Conservation (phyloP, 108 stramenopile genomes). For the Nitzschia sp. region DNA sequence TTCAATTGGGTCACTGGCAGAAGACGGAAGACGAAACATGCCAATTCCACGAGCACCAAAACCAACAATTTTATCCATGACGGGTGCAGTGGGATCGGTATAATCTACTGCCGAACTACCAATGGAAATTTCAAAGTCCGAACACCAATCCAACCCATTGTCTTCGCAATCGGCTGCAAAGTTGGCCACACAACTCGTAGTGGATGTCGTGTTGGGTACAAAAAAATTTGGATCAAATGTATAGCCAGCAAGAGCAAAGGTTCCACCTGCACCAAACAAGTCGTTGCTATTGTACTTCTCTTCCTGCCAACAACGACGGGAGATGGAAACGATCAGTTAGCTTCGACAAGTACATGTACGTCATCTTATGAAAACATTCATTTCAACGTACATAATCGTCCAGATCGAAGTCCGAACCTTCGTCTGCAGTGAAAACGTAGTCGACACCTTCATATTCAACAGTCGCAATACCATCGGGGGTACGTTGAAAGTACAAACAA, state of each 20-base stretch:
- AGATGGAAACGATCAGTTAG: too few relatives aligned
- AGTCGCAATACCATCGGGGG: constrained; percentile 42
- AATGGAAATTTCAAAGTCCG: constrained; percentile 37
- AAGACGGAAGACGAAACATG: constrained; percentile 26
- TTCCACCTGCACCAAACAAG: too few relatives aligned
- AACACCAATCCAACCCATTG: constrained; percentile 32
- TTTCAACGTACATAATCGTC: constrained; percentile 43
- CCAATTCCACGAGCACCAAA: constrained; percentile 49
- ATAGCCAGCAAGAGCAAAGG: too few relatives aligned
- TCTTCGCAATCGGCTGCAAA: constrained; percentile 45
- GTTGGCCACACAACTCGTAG: constrained; percentile 29
- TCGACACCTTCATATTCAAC: constrained; percentile 35
- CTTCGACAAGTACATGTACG: too few relatives aligned
- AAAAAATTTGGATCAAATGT: constrained; percentile 22
- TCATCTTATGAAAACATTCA: constrained; percentile 29
- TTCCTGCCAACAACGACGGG: too few relatives aligned
- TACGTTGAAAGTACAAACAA: constrained; percentile 25
- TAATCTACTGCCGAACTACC: constrained; percentile 45
- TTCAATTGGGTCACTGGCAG: neutral
- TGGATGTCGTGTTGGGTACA: constrained; percentile 35
- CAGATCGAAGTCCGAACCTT: constrained; percentile 44
- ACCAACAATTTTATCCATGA: constrained; percentile 36
- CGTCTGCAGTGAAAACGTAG: constrained; percentile 50
- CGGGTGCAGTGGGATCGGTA: constrained; percentile 34
- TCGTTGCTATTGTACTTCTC: too few relatives aligned